phyloP scores from a whole-genome alignment of 148 eudicot genomes.

The Bassia scoparia region DNA sequence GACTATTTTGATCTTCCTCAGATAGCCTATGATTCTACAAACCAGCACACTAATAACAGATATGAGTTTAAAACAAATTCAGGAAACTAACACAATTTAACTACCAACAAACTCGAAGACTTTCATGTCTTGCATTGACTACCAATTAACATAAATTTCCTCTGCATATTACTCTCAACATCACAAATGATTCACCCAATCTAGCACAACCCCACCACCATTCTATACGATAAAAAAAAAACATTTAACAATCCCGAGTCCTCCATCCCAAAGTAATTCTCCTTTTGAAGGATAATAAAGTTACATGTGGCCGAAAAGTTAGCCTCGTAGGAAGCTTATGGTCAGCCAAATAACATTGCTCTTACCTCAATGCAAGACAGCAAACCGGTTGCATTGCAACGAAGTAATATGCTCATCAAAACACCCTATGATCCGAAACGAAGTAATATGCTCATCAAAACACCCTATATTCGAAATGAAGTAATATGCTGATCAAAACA shows the following conservation, averaged over 20 bases:
- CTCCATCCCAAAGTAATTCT: neutral
- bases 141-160: no score
- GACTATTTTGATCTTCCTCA: neutral
- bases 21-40: neutral
- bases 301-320: no score
- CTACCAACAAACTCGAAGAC: neutral
- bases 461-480: no score
- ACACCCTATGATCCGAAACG: no score
- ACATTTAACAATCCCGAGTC: neutral
- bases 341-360: no score
- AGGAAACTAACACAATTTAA: neutral
- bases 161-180: no score
- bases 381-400: neutral
- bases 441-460: neutral
- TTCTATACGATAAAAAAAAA: no score
- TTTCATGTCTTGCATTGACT: neutral
- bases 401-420: neutral
- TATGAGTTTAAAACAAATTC: no score
- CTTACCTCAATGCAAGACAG: neutral
- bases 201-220: neutral
- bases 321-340: neutral
- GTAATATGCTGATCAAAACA: no score
- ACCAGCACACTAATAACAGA: neutral
- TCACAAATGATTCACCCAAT: neutral
- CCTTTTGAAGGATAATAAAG: neutral